Conservation (phyloP, 176 grass and related monocot species). For the Aegilops sharonensis region DNA sequence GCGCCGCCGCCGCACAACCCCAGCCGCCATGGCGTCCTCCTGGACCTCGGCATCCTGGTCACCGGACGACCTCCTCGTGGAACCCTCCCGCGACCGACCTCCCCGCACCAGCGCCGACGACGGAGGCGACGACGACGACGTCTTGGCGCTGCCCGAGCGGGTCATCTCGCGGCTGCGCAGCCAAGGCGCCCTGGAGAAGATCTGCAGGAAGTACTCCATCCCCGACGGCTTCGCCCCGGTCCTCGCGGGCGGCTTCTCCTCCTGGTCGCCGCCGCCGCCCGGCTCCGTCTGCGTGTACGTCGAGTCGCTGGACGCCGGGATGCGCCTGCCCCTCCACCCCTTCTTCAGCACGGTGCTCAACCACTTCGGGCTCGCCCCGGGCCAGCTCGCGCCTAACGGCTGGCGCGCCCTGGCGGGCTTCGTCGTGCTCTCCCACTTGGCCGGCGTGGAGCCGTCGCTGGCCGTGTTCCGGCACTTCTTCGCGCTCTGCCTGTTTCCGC, state of each 20-base stretch:
- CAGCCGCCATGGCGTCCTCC: background rate
- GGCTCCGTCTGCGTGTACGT: background rate
- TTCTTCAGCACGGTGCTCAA: background rate
- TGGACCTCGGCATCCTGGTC: background rate
- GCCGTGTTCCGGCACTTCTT: conserved; percentile 1
- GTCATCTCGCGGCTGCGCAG: background rate
- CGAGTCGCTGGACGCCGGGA: background rate
- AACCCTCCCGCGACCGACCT: background rate
- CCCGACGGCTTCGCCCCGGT: background rate
- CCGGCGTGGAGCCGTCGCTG: background rate
- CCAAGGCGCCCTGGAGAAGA: background rate
- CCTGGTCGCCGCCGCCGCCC: background rate
- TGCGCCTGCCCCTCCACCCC: background rate
- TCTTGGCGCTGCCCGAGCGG: background rate
- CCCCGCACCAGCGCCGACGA: background rate
- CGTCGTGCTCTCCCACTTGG: background rate
- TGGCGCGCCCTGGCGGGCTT: background rate
- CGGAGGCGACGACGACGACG: background rate
- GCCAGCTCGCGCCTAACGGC: background rate
- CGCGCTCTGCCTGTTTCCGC: fast-evolving
- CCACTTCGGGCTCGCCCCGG: background rate
- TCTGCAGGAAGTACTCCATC: background rate
- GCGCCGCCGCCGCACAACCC: background rate
- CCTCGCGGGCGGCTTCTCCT: background rate
- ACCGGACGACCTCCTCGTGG: background rate